Conservation (phyloP, 192 early-diverging fungal species). For the Piromyces sp. region DNA sequence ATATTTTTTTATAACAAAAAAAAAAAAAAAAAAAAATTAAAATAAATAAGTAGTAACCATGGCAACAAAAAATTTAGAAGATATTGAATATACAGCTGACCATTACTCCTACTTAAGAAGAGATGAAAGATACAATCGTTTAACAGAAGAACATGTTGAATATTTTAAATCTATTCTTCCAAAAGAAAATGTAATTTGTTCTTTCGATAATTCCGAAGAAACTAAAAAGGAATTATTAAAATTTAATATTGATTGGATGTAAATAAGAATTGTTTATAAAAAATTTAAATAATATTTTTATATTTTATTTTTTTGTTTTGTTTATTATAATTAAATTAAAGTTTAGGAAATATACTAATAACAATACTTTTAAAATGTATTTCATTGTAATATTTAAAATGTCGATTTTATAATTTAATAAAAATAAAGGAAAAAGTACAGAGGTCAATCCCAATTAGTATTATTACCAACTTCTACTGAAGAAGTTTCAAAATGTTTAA, state of each 20-base stretch:
- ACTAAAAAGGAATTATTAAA: background rate
- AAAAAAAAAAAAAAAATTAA: too few relatives aligned
- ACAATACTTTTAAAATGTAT: too few relatives aligned
- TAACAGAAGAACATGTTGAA: constrained; percentile 36
- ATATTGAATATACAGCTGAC: background rate
- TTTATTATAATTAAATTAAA: too few relatives aligned
- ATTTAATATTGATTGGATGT: background rate
- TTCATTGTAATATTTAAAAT: too few relatives aligned
- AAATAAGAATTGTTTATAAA: background rate
- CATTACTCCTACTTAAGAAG: constrained; percentile 7
- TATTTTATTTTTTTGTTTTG: too few relatives aligned
- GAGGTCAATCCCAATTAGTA: constrained; percentile 61
- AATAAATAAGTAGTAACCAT: background rate
- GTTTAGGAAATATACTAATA: too few relatives aligned
- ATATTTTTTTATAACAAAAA: too few relatives aligned
- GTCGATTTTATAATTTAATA: too few relatives aligned
- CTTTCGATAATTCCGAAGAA: background rate
- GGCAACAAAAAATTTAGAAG: background rate
- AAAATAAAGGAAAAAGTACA: constrained; percentile 52
- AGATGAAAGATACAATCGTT: constrained; percentile 18
- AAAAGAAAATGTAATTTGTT: background rate
- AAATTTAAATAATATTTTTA: too few relatives aligned
- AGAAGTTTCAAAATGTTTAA: constrained; percentile 66
- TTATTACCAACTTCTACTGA: constrained; percentile 70
- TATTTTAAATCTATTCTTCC: constrained; percentile 35